A percentile compares a stretch with the other conserved stretches of the same genome.
These are phyloP conservation scores for Cladophialophora carrionii DNA, from an alignment of 2,329 filamentous ascomycete species.

Conservation along the genomic window DNA sequence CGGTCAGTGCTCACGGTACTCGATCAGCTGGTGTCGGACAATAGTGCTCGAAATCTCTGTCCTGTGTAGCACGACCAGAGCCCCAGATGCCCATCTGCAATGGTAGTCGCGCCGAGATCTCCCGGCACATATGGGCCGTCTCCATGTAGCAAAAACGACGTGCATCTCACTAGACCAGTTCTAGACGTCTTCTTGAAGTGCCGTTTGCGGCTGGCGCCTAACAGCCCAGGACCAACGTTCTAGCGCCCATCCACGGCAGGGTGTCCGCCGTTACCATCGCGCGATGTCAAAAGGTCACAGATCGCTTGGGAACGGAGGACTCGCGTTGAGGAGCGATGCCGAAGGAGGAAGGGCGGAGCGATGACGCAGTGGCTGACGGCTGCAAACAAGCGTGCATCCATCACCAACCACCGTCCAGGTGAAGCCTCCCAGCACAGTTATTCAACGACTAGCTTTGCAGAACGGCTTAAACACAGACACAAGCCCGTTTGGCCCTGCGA, in stretches of 20 bases:
- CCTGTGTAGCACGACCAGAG: not conserved
- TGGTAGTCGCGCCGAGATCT: not conserved
- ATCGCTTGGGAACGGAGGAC: conserved; percentile 17
- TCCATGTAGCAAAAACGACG: conserved; percentile 8
- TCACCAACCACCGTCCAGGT: not conserved
- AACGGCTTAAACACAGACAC: not conserved
- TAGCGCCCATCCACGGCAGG: conserved; percentile 5
- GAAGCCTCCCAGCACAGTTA: not conserved
- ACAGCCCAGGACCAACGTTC: conserved; percentile 18
- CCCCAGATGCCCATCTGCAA: not conserved
- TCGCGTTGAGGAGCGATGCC: not conserved
- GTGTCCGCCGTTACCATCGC: not conserved
- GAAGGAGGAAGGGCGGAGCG: not conserved
- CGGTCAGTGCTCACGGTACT: not conserved
- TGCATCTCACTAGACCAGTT: conserved; percentile 14
- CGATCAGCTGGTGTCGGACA: not conserved
- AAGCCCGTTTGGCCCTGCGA: not conserved
- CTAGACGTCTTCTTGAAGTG: conserved; percentile 11
- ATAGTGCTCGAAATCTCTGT: not conserved
- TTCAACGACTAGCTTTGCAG: not conserved
- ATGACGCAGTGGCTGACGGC: not conserved
- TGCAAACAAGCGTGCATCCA: conserved; percentile 1
- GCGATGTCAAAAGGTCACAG: conserved; percentile 11
- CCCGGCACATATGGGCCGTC: conserved; percentile 1
- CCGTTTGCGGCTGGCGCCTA: conserved; percentile 15